These are phyloP conservation scores for Myriangium duriaei DNA, from an alignment of 2,329 filamentous ascomycete species.

Conservation along the genomic window DNA sequence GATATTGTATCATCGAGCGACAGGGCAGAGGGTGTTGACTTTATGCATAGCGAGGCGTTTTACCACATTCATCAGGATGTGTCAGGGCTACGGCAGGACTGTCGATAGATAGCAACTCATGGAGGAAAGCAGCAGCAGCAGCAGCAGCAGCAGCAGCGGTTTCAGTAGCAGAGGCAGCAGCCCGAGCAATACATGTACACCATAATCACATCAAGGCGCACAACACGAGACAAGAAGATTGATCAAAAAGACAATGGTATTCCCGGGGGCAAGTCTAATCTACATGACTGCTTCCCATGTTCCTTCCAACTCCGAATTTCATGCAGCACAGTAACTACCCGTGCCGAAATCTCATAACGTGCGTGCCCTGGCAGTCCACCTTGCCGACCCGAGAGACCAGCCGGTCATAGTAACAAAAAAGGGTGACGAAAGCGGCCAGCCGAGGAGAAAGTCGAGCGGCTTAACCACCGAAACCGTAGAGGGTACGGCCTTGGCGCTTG, in stretches of 20 bases:
- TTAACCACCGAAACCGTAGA: slow-evolving; percentile 58
- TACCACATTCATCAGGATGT: too few relatives aligned
- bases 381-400: neutral
- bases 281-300: neutral
- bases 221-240: too few relatives aligned
- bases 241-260: neutral
- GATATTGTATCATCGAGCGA: too few relatives aligned
- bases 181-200: too few relatives aligned
- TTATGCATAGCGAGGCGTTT: neutral
- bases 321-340: neutral
- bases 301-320: neutral
- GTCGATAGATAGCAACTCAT: too few relatives aligned
- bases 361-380: neutral
- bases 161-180: too few relatives aligned
- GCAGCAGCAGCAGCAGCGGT: too few relatives aligned
- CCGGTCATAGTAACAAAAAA: neutral
- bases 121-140: too few relatives aligned
- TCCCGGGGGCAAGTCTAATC: neutral
- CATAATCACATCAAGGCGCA: too few relatives aligned
- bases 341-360: neutral
- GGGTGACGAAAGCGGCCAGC: too few relatives aligned
- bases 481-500: slow-evolving; percentile 52
- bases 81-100: too few relatives aligned
- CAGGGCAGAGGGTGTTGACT: neutral
- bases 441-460: slow-evolving; percentile 13